Conservation (phyloP, 2,329 filamentous ascomycete genomes). For the Ceratocystis lukuohia region DNA sequence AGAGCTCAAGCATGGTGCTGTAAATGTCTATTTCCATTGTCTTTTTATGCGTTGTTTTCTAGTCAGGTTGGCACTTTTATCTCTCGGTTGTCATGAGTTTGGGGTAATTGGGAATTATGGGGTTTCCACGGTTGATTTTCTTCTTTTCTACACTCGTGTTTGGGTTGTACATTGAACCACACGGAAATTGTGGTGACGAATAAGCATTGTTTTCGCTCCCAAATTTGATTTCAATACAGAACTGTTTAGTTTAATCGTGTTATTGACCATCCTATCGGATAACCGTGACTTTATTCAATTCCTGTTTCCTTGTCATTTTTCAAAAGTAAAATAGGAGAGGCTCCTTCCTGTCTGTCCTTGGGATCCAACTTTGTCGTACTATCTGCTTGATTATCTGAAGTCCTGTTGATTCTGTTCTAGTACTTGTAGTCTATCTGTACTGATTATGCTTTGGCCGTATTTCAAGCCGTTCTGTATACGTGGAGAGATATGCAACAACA, state of each 20-base stretch:
- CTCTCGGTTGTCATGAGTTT: slow-evolving; percentile 63
- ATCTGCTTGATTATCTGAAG: background rate
- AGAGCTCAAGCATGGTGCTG: slow-evolving; percentile 88
- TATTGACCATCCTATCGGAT: no score
- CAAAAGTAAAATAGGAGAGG: no score
- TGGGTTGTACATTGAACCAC: slow-evolving; percentile 61
- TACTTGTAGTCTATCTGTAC: background rate
- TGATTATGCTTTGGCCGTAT: background rate
- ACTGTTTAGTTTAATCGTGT: background rate
- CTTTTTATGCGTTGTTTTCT: slow-evolving; percentile 31
- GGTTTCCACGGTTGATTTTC: slow-evolving; percentile 43
- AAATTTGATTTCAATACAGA: slow-evolving; percentile 17
- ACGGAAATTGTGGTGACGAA: slow-evolving; percentile 50
- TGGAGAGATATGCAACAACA: background rate
- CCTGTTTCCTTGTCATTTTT: no score
- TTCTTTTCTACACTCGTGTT: slow-evolving; percentile 43
- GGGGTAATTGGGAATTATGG: slow-evolving; percentile 56
- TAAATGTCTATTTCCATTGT: slow-evolving; percentile 48
- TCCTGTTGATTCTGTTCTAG: background rate
- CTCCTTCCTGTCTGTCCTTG: no score
- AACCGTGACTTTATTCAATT: no score
- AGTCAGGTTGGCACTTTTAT: slow-evolving; percentile 45
- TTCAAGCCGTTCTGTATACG: background rate
- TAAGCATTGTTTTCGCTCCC: slow-evolving; percentile 32
- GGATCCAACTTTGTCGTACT: no score